phyloP scores from a whole-genome alignment of 2,329 filamentous ascomycete genomes.

The Colletotrichum abscissum region DNA sequence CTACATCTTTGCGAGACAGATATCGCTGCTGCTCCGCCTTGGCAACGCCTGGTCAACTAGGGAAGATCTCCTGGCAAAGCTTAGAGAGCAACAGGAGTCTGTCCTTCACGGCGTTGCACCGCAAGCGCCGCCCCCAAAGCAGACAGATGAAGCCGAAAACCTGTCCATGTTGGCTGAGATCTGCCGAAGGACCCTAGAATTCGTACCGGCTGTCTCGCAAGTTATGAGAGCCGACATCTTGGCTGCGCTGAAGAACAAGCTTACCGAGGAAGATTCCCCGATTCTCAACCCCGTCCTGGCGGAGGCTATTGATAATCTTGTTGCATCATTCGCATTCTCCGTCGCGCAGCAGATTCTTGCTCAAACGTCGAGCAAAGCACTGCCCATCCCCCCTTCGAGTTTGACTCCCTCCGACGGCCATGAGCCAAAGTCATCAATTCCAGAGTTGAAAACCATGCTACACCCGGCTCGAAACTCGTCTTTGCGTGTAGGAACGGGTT shows the following conservation, averaged over 20 bases:
- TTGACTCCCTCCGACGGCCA: constrained; percentile 58
- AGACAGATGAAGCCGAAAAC: constrained; percentile 75
- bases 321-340: constrained; percentile 82
- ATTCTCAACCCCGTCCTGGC: constrained; percentile 50
- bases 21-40: constrained; percentile 82
- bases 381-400: constrained; percentile 73
- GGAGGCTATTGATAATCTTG: constrained; percentile 77
- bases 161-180: constrained; percentile 86
- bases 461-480: constrained; percentile 75
- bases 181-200: constrained; percentile 83
- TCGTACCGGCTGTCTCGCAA: constrained; percentile 83
- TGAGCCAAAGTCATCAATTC: constrained; percentile 72
- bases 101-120: constrained; percentile 69
- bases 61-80: constrained; percentile 71
- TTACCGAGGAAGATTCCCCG: constrained; percentile 43
- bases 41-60: constrained; percentile 77
- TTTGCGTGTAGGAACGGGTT: constrained; percentile 54
- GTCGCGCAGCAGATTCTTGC: constrained; percentile 80
- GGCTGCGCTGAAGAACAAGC: constrained; percentile 59
- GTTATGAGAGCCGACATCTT: constrained; percentile 83
- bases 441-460: constrained; percentile 77
- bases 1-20: constrained; percentile 92
- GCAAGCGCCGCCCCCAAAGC: constrained; percentile 58
- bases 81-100: constrained; percentile 71
- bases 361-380: constrained; percentile 76